Evolutionary conservation across 1,284 basidiomycete species (phyloP).

Genomic region (Kalmanozyma brasiliensis): DNA sequence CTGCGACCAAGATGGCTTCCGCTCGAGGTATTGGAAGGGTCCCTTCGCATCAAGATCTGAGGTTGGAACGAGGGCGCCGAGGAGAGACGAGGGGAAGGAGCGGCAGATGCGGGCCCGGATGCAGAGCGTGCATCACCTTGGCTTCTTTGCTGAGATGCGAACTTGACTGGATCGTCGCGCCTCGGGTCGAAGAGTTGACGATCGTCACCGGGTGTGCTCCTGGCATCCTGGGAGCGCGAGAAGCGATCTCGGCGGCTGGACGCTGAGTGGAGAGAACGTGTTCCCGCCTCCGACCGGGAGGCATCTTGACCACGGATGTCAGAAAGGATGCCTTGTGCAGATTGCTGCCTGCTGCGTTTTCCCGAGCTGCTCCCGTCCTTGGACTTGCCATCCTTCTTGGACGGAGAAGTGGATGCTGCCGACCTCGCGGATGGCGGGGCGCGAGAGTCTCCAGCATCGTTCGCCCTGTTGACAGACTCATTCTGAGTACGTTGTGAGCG

Average conservation of each 20-base stretch:
- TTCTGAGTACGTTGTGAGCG: constrained; percentile 11
- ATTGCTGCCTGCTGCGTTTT: constrained; percentile 28
- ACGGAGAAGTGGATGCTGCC: constrained; percentile 21
- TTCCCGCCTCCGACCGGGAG: constrained; percentile 24
- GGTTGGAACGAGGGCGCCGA: constrained; percentile 17
- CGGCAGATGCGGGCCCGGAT: constrained; percentile 13
- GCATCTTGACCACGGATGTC: constrained; percentile 28
- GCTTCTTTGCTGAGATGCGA: constrained; percentile 42
- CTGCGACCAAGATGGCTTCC: constrained; percentile 22
- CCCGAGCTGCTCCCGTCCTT: constrained; percentile 19
- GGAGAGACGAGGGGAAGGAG: constrained; percentile 18
- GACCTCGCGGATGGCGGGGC: constrained; percentile 16
- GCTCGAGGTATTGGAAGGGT: constrained; percentile 25
- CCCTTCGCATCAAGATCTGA: constrained; percentile 33
- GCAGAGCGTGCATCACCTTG: constrained; percentile 24
- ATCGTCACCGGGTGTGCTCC: constrained; percentile 36
- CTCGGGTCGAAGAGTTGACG: constrained; percentile 78
- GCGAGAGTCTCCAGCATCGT: constrained; percentile 5
- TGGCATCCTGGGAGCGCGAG: constrained; percentile 27
- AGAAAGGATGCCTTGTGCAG: constrained; percentile 21
- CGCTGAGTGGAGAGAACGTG: constrained; percentile 21
- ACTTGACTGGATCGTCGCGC: constrained; percentile 81
- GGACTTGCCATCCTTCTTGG: constrained; percentile 20
- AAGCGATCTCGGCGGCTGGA: constrained; percentile 39
- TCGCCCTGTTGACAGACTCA: constrained; percentile 12